phyloP scores from a whole-genome alignment of 441 rosid genomes.

The Pelargonium fulgidum region DNA sequence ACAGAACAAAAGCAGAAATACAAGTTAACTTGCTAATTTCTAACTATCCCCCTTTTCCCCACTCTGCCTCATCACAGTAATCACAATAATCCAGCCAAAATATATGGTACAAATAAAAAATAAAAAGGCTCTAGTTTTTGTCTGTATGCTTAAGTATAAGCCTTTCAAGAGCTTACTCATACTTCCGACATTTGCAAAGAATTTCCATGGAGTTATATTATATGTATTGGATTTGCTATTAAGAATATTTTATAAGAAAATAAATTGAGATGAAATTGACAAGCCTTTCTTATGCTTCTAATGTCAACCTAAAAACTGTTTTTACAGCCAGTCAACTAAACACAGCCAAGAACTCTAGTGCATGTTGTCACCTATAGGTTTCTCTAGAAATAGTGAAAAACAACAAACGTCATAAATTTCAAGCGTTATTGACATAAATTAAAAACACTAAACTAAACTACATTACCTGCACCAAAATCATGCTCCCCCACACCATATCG shows the following conservation, averaged over 20 bases:
- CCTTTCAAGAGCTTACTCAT: background rate
- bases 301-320: background rate
- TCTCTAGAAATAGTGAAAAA: background rate
- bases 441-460: constrained; percentile 10
- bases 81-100: no score
- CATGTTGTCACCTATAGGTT: constrained; percentile 1
- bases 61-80: no score
- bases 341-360: background rate
- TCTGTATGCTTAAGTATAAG: background rate
- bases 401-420: background rate
- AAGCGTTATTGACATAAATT: background rate
- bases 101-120: background rate
- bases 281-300: background rate
- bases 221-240: background rate
- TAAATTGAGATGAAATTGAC: background rate
- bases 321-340: background rate
- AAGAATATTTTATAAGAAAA: background rate
- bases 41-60: no score
- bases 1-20: background rate
- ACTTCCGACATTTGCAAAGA: background rate
- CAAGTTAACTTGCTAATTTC: no score
- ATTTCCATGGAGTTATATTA: background rate
- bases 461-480: constrained; percentile 60
- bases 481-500: constrained; percentile 51
- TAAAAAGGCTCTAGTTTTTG: background rate